These are phyloP conservation scores for Eruca vesicaria DNA, from an alignment of 441 rosid species.

Conservation along the genomic window DNA sequence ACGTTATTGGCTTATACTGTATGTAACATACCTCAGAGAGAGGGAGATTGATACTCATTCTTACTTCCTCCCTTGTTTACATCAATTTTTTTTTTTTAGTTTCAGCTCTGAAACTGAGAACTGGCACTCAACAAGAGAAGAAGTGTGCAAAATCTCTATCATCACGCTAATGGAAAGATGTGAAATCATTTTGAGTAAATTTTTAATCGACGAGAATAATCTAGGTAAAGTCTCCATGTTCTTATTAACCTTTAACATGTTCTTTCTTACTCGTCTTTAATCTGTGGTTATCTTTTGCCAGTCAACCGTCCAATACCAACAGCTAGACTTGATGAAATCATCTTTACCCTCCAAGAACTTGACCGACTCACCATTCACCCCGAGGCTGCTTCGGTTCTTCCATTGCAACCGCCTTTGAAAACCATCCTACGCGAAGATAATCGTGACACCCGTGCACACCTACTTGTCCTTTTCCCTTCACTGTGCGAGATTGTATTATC, in stretches of 20 bases:
- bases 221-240: constrained; percentile 49
- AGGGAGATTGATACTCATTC: constrained; percentile 4
- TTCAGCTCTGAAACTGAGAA: constrained; percentile 45
- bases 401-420: constrained; percentile 59
- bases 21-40: neutral
- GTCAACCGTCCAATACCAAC: constrained; percentile 70
- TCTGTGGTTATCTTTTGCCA: constrained; percentile 31
- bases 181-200: constrained; percentile 68
- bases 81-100: constrained; percentile 42
- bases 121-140: constrained; percentile 67
- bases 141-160: constrained; percentile 80
- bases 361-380: constrained; percentile 57
- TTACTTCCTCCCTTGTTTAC: neutral
- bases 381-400: constrained; percentile 74
- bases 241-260: neutral
- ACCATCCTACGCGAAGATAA: constrained; percentile 44
- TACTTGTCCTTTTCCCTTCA: constrained; percentile 81
- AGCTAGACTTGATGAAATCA: constrained; percentile 82
- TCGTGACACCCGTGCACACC: constrained; percentile 51
- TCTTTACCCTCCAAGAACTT: constrained; percentile 66
- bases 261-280: neutral
- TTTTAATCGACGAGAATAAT: constrained; percentile 68
- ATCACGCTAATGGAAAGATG: constrained; percentile 71
- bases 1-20: neutral
- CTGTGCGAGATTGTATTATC: constrained; percentile 82